phyloP scores from a whole-genome alignment of 2,329 filamentous ascomycete genomes.

The Anthostomella pinea region DNA sequence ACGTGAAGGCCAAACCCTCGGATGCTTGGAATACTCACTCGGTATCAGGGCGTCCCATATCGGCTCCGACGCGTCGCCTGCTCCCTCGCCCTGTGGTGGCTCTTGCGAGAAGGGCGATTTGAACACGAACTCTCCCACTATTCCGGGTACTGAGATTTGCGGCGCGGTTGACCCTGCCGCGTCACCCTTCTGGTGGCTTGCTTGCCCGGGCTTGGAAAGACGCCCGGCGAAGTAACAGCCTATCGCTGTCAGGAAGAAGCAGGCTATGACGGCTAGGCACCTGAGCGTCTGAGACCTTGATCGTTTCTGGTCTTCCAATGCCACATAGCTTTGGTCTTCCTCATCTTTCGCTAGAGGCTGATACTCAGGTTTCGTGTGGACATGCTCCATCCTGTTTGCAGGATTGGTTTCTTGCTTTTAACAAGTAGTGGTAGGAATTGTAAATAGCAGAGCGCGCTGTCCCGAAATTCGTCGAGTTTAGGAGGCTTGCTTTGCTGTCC shows the following conservation, averaged over 20 bases:
- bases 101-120: conserved; percentile 10
- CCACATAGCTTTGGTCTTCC: not conserved
- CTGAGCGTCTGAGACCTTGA: not conserved
- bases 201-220: not conserved
- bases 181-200: not conserved
- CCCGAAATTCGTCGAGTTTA: no score
- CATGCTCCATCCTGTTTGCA: not conserved
- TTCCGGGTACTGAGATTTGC: conserved; percentile 6
- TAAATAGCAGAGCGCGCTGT: no score
- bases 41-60: conserved; percentile 15
- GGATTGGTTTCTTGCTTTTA: no score
- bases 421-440: no score
- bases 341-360: not conserved
- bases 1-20: no score
- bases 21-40: conserved; percentile 9
- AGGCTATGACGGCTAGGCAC: not conserved
- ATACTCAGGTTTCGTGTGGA: not conserved
- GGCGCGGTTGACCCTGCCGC: not conserved
- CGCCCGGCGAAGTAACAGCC: not conserved
- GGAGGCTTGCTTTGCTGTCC: no score
- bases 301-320: not conserved
- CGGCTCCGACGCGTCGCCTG: conserved; percentile 8
- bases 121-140: conserved; percentile 5
- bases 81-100: conserved; percentile 8
- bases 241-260: not conserved